Evolutionary conservation across 768 basidiomycete species (phyloP), one percentile per base, ranked within the genome.

Genomic region (Rhizopogon salebrosus): DNA sequence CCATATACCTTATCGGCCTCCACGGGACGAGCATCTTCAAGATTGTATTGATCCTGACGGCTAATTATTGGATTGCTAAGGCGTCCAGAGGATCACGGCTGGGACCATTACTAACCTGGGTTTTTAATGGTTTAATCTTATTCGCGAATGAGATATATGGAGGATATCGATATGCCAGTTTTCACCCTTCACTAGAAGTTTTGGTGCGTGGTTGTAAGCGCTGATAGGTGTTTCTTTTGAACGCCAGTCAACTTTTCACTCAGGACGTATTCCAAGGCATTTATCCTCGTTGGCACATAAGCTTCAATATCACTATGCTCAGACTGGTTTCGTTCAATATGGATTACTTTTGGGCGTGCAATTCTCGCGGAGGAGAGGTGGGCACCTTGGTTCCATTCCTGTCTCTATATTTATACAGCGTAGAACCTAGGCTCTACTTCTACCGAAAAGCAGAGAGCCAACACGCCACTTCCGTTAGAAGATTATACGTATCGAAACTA

Each of bases 231-330:
- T 24, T n/a, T 9, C 54, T 48, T 38, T 54, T 37, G 9, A 41
- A 49, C 45, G 58, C 18, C 4, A 7, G 18, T 16, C 24, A 11
- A 51, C 6, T 58, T 27, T 45, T 51, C 55, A n/a, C 22, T 26
- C 49, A 92, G 87, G 89, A 91, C 61, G 54, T 61, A 0, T 78
- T 77, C 58, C 72, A 78, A 64, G 97, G 97, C 6, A 71, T 90
- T 16, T 87, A 95, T 55, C 89, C 94, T 10, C 79, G 93, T 18
- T 99, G 97, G 97, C 83, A 98, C 59, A 77, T 98, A 60, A 81
- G 75, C 59, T 98, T 95, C 76, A 98, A 98, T 67, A 93, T 98
- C 59, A 93, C 94, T 2, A 95, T 95, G 88, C 77, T 98, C 38
- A 83, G 95, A 29, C 77, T 98, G 13, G 77, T 99, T 6, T 95